Evolutionary conservation across 176 grass and related monocot species (phyloP).

Genomic region (Musa itinerans): DNA sequence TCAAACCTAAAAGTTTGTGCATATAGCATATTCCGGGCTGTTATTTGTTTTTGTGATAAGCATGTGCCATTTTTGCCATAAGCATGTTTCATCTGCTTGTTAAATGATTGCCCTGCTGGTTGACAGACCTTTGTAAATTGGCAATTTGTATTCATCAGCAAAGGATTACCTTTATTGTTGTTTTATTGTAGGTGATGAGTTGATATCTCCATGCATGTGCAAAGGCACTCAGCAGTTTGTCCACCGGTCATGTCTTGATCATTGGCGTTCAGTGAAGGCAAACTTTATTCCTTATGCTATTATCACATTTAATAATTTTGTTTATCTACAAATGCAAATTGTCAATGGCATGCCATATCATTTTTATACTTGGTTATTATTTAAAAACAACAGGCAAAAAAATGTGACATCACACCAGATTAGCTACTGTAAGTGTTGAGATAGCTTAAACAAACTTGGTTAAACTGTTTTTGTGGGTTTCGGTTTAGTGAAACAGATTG

Average conservation of each 20-base stretch:
- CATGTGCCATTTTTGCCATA: no score
- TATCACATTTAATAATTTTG: neutral
- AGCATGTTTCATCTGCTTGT: no score
- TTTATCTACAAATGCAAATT: neutral
- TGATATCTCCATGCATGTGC: constrained; percentile 97
- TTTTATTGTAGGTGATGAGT: constrained; percentile 65
- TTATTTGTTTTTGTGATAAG: neutral
- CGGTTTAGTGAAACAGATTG: neutral
- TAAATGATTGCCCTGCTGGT: neutral
- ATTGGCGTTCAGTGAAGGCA: constrained; percentile 98
- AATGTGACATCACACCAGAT: neutral
- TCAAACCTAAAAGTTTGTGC: no score
- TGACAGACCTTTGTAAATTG: neutral
- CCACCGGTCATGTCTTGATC: constrained; percentile 95
- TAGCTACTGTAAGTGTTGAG: neutral
- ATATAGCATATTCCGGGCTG: no score
- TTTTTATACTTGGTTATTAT: neutral
- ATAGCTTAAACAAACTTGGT: neutral
- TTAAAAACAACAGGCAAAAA: neutral
- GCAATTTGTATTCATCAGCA: neutral
- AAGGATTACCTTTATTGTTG: constrained; percentile 7
- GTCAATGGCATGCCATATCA: neutral
- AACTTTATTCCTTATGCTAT: neutral
- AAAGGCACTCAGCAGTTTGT: constrained; percentile 99
- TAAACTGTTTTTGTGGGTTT: neutral